Evolutionary conservation across 2,329 filamentous ascomycete genomes (phyloP).

Genomic region (Cladosporium sphaerospermum): DNA sequence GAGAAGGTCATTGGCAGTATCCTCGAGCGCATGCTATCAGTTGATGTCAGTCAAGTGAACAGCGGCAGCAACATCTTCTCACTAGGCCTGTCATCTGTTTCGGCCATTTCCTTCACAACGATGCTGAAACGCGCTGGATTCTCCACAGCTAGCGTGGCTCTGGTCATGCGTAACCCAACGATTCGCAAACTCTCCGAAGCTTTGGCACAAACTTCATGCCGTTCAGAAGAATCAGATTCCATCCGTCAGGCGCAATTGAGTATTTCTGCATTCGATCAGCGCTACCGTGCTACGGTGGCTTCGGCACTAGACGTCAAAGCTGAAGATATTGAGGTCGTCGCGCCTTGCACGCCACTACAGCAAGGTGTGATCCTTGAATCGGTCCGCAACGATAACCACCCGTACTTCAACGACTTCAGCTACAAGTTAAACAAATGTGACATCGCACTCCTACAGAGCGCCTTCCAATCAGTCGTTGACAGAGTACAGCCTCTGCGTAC

Average conservation of each 20-base stretch:
- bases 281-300: constrained; percentile 49
- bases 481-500: constrained; percentile 63
- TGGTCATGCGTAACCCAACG: constrained; percentile 56
- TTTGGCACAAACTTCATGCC: constrained; percentile 18
- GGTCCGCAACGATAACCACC: constrained; percentile 47
- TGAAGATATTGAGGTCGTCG: constrained; percentile 62
- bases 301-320: constrained; percentile 46
- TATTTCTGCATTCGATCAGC: constrained; percentile 59
- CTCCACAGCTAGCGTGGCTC: constrained; percentile 52
- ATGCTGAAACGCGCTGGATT: constrained; percentile 60
- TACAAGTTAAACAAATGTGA: constrained; percentile 51
- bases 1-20: constrained; percentile 44
- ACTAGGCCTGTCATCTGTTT: constrained; percentile 82
- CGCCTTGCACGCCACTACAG: constrained; percentile 79
- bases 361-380: constrained; percentile 76
- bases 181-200: constrained; percentile 37
- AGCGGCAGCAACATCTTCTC: constrained; percentile 69
- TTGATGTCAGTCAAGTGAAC: constrained; percentile 41
- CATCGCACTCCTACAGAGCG: constrained; percentile 43
- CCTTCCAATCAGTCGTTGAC: constrained; percentile 52
- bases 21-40: constrained; percentile 49
- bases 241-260: constrained; percentile 45
- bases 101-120: constrained; percentile 64
- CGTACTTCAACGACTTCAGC: constrained; percentile 74
- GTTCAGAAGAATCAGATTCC: constrained; percentile 21